Evolutionary conservation across 768 basidiomycete species (phyloP), one percentile per base, ranked within the genome.

Genomic region (Butyriboletus loyo): DNA sequence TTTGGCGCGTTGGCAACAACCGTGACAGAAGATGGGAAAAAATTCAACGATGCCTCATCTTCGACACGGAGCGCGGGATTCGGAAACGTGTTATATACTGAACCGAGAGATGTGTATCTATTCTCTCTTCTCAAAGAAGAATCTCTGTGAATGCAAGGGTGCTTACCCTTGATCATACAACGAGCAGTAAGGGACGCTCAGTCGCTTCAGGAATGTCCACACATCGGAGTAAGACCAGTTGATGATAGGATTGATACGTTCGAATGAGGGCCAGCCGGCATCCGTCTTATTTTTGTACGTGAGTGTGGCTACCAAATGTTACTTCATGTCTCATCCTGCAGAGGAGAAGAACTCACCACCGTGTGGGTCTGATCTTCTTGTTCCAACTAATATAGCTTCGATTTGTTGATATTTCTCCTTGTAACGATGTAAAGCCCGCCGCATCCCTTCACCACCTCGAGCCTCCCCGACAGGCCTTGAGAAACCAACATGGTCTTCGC

Each of bases 61-160:
- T 46, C 49, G 28, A 73, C 50, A 40, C 66, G 74, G 4, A 98
- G 81, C 1, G 90, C 85, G 2, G 96, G 95, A 63, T 98, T 98
- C 0, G 86, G 93, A 66, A 86, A 87, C 0, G 97, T 98, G 72
- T 98, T 97, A 72, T 83, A 91, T 8, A 89, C 93, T 11, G 95
- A 97, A 17, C 97, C 96, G 19, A 99, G 82, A 5, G 96, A 98
- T 3, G 97, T 99, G 70, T 96, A 99, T n/a, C 94, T 96, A 57
- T 43, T 7, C 36, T 21, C 21, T 39, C 15, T 7, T 30, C 41
- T 52, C 30, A 55, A 36, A 40, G 31, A 32, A 9, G 24, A 21
- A 35, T 28, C 35, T 27, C 48, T 22, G 37, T 4, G 45, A 41
- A 21, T 43, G 35, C 14, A 45, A 46, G 1, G 11, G 46, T 46